Evolutionary conservation across 169 alveolate genomes (phyloP).

Genomic region (Plasmodium falciparum): DNA sequence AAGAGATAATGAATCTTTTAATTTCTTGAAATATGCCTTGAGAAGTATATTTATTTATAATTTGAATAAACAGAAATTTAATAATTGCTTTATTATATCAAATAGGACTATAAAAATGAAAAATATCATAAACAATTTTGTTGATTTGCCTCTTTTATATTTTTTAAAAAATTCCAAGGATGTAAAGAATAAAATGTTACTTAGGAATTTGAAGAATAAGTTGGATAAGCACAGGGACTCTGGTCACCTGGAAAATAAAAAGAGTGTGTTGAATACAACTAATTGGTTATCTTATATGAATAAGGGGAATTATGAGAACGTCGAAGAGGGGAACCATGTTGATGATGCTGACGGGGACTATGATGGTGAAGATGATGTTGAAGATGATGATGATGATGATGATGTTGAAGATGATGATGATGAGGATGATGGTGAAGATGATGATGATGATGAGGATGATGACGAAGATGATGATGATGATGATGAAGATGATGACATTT

Average conservation of each 20-base stretch:
- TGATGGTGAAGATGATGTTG: background rate
- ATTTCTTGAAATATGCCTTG: slow-evolving; percentile 53
- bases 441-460: background rate
- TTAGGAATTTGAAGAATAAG: background rate
- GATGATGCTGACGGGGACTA: background rate
- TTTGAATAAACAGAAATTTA: slow-evolving; percentile 52
- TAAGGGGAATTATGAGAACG: background rate
- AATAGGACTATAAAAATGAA: slow-evolving; percentile 66
- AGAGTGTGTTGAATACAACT: background rate
- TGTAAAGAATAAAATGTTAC: background rate
- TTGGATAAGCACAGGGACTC: background rate
- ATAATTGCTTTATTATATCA: slow-evolving; percentile 56
- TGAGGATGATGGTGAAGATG: background rate
- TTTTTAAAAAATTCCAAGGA: slow-evolving; percentile 1
- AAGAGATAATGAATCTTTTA: slow-evolving; percentile 66
- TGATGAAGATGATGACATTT: background rate
- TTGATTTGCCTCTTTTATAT: slow-evolving; percentile 51
- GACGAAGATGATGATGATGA: background rate
- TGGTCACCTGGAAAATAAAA: background rate
- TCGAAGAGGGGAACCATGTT: background rate
- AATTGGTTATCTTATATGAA: background rate
- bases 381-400: background rate
- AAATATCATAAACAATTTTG: slow-evolving; percentile 34
- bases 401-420: background rate
- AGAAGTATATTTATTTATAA: slow-evolving; percentile 41